phyloP scores from a whole-genome alignment of 2,329 filamentous ascomycete genomes.

The Fusarium multiceps region DNA sequence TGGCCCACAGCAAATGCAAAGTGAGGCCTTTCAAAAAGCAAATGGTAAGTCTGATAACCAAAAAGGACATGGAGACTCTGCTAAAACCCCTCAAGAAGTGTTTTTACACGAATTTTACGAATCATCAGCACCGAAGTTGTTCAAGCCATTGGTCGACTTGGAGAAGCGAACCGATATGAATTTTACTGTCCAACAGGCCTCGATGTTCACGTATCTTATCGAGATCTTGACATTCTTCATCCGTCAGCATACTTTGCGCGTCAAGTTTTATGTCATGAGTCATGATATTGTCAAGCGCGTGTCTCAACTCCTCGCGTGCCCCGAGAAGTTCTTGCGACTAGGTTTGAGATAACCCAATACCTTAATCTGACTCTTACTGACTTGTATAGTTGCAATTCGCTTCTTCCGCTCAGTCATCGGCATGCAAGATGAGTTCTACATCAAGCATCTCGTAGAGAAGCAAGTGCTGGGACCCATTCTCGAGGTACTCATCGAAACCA shows the following conservation, averaged over 20 bases:
- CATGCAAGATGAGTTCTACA: conserved; percentile 91
- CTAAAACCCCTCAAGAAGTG: conserved; percentile 81
- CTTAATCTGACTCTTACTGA: conserved; percentile 41
- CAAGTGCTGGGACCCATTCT: conserved; percentile 86
- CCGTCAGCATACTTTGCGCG: conserved; percentile 85
- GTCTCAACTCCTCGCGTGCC: conserved; percentile 81
- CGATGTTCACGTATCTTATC: conserved; percentile 90
- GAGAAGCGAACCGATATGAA: conserved; percentile 75
- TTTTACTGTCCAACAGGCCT: conserved; percentile 84
- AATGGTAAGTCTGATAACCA: conserved; percentile 77
- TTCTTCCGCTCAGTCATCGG: conserved; percentile 90
- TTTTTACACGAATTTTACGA: conserved; percentile 94
- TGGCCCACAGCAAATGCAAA: conserved; percentile 57
- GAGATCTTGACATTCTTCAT: conserved; percentile 96
- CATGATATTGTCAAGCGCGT: conserved; percentile 83
- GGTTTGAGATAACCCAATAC: conserved; percentile 62
- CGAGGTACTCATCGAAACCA: conserved; percentile 83
- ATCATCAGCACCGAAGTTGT: conserved; percentile 83
- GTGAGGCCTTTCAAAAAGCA: conserved; percentile 69
- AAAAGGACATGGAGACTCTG: conserved; percentile 62
- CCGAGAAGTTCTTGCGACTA: conserved; percentile 92
- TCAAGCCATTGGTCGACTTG: conserved; percentile 85
- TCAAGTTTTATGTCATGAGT: conserved; percentile 86
- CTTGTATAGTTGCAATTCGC: conserved; percentile 80
- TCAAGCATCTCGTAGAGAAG: conserved; percentile 84